Evolutionary conservation across 345 rosid species (phyloP).

Genomic region (Pistacia atlantica): DNA sequence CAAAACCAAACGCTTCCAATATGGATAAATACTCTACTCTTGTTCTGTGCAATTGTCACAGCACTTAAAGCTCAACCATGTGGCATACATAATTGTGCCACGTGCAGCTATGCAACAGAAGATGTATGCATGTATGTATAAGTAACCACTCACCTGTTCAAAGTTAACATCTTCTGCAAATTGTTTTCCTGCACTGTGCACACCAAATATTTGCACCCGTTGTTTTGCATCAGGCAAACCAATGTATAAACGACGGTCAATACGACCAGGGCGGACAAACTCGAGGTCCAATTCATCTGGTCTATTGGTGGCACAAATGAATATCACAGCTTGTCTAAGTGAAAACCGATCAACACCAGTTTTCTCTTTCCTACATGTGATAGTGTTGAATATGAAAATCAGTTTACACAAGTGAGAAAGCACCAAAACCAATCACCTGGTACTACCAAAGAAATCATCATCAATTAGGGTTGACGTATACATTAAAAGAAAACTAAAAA

Average conservation of each 20-base stretch:
- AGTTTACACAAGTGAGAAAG: background rate
- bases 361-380: conserved; percentile 72
- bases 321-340: conserved; percentile 93
- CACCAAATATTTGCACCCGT: conserved; percentile 86
- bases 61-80: background rate
- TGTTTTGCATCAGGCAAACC: conserved; percentile 95
- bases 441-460: background rate
- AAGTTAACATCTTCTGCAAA: conserved; percentile 88
- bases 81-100: background rate
- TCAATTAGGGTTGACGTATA: background rate
- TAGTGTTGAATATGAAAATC: conserved; percentile 18
- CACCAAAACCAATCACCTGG: background rate
- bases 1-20: background rate
- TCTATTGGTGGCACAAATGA: conserved; percentile 97
- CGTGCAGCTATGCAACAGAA: background rate
- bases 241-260: conserved; percentile 91
- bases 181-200: conserved; percentile 85
- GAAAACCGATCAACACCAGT: conserved; percentile 90
- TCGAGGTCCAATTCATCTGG: conserved; percentile 96
- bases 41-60: background rate
- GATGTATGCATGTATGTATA: background rate
- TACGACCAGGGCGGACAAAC: conserved; percentile 91
- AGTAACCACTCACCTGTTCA: conserved; percentile 49
- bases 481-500: background rate
- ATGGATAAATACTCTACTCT: too few species aligned